A percentile compares a stretch with the other conserved stretches of the same genome.
Conservation (phyloP, 345 rosid genomes). For the Brassica incana region DNA sequence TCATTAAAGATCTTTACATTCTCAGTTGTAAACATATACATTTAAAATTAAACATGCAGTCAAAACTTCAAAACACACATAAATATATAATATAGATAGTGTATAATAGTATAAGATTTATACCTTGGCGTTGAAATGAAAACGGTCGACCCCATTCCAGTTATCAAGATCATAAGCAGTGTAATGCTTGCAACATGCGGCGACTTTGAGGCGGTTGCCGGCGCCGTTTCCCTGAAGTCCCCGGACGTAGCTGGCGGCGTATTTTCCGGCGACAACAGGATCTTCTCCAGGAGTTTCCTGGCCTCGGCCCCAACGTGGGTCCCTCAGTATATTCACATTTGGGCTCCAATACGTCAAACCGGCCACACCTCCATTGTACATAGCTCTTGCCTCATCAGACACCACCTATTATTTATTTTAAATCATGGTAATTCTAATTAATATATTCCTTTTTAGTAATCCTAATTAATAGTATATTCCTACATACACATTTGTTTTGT, state of each 20-base stretch:
- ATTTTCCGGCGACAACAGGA: slow-evolving; percentile 68
- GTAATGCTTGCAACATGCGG: slow-evolving; percentile 97
- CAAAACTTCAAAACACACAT: background rate
- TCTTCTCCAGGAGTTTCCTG: slow-evolving; percentile 96
- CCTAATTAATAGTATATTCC: too few species aligned
- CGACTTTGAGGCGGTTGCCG: slow-evolving; percentile 75
- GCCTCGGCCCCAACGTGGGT: slow-evolving; percentile 90
- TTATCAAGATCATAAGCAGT: slow-evolving; percentile 96
- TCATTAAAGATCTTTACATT: background rate
- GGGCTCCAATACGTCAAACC: slow-evolving; percentile 86
- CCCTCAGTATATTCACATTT: slow-evolving; percentile 74
- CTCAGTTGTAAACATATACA: background rate
- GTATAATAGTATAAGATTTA: slow-evolving; percentile 6
- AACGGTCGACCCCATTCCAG: slow-evolving; percentile 90
- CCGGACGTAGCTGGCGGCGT: slow-evolving; percentile 71
- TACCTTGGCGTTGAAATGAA: slow-evolving; percentile 83
- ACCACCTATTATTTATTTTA: slow-evolving; percentile 49
- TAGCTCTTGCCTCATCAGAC: slow-evolving; percentile 79
- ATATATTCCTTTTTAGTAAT: background rate
- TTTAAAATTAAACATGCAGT: background rate
- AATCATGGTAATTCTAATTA: background rate
- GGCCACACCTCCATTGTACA: slow-evolving; percentile 72
- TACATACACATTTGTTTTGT: too few species aligned
- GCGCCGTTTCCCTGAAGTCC: slow-evolving; percentile 67
- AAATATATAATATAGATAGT: background rate